Conservation (phyloP, 2,329 filamentous ascomycete species). For the Amauroascus niger region DNA sequence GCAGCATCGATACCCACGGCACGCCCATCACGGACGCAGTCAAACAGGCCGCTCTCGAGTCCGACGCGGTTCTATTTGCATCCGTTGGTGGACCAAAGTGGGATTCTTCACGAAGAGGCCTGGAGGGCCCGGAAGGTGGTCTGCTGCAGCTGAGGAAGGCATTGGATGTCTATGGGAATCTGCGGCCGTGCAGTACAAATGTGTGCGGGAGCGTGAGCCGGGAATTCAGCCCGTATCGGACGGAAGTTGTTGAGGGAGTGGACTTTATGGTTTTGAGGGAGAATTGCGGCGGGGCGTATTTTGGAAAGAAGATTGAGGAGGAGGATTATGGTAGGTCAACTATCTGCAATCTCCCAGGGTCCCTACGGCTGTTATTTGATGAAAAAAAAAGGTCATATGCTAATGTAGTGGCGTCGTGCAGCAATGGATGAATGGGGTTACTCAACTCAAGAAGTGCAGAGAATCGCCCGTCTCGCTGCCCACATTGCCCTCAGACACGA, state of each 20-base stretch:
- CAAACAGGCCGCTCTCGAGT: slow-evolving; percentile 64
- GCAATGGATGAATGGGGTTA: slow-evolving; percentile 74
- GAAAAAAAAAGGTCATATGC: not conserved
- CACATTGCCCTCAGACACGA: slow-evolving; percentile 63
- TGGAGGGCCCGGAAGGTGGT: slow-evolving; percentile 78
- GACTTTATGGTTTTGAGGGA: slow-evolving; percentile 57
- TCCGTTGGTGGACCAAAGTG: slow-evolving; percentile 89
- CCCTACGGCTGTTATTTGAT: not conserved
- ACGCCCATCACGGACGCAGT: slow-evolving; percentile 66
- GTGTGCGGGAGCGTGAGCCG: slow-evolving; percentile 56
- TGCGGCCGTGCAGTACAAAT: slow-evolving; percentile 55
- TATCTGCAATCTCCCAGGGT: not conserved
- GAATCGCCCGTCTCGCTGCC: slow-evolving; percentile 67
- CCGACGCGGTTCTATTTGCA: slow-evolving; percentile 78
- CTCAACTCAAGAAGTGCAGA: slow-evolving; percentile 67
- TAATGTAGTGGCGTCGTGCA: slow-evolving; percentile 38
- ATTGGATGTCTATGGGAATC: slow-evolving; percentile 80
- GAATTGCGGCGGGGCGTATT: slow-evolving; percentile 38
- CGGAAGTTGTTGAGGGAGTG: slow-evolving; percentile 67
- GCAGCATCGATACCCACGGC: slow-evolving; percentile 71
- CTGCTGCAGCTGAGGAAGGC: slow-evolving; percentile 77
- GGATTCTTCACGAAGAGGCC: slow-evolving; percentile 55
- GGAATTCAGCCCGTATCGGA: slow-evolving; percentile 71
- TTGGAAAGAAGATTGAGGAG: slow-evolving; percentile 33
- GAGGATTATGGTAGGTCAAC: slow-evolving; percentile 26